Evolutionary conservation across 1,284 basidiomycete genomes (phyloP).

Genomic region (Puccinia hordei): DNA sequence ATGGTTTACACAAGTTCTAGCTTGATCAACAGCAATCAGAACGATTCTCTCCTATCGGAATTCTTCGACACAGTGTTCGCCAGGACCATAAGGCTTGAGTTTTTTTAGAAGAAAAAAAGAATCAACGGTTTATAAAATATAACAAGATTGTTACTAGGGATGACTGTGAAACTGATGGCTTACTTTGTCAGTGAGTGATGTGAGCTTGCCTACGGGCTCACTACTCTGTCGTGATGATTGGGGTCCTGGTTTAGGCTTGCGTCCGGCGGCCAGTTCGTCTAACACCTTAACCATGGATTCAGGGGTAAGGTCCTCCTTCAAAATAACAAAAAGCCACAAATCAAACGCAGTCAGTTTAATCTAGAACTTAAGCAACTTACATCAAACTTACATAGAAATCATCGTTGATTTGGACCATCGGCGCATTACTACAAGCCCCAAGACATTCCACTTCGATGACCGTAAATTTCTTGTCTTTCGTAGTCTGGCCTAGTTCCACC

Average conservation of each 20-base stretch:
- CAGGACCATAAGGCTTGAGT: constrained; percentile 84
- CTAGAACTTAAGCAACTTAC: constrained; percentile 28
- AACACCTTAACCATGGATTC: constrained; percentile 84
- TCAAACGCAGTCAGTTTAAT: neutral
- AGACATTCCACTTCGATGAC: constrained; percentile 98
- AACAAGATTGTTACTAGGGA: neutral
- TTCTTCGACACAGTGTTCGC: constrained; percentile 82
- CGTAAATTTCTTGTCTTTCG: constrained; percentile 93
- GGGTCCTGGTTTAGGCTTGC: constrained; percentile 87
- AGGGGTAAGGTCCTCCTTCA: constrained; percentile 88
- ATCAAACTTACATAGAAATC: constrained; percentile 80
- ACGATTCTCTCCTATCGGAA: constrained; percentile 67
- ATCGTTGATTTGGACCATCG: constrained; percentile 95
- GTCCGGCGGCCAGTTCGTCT: constrained; percentile 78
- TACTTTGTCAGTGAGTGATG: constrained; percentile 79
- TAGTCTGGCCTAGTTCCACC: constrained; percentile 79
- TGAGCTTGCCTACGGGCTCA: constrained; percentile 86
- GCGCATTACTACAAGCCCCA: constrained; percentile 98
- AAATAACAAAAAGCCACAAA: neutral
- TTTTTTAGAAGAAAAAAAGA: constrained; percentile 6
- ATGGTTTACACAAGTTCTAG: no score
- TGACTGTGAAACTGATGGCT: constrained; percentile 54
- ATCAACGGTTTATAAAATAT: constrained; percentile 49
- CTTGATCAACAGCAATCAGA: no score
- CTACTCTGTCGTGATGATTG: constrained; percentile 81